Percentiles rank a stretch among this genome's conserved stretches.
These are phyloP conservation scores for Aspergillus sp. DNA, from an alignment of 2,329 filamentous ascomycete species.

Conservation along the genomic window DNA sequence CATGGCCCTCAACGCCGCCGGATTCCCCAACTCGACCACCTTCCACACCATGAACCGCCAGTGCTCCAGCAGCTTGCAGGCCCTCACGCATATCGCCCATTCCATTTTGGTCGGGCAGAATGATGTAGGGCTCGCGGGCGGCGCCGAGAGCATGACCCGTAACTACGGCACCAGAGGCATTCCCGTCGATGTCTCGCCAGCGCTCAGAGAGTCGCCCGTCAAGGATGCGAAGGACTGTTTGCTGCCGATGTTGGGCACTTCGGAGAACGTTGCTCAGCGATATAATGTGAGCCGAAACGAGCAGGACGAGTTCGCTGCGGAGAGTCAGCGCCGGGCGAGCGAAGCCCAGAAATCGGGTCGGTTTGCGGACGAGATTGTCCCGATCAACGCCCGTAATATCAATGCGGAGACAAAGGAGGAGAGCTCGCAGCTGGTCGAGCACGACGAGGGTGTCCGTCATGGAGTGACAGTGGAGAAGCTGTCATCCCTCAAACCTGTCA, in stretches of 20 bases:
- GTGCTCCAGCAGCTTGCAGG: conserved; percentile 89
- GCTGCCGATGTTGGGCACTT: conserved; percentile 91
- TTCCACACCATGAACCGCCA: conserved; percentile 81
- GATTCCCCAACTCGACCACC: conserved; percentile 76
- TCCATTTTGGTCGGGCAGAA: conserved; percentile 69
- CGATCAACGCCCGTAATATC: conserved; percentile 69
- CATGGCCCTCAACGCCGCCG: conserved; percentile 74
- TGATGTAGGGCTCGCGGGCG: conserved; percentile 75
- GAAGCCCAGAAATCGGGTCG: conserved; percentile 73
- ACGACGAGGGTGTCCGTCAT: conserved; percentile 76
- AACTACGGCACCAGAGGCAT: conserved; percentile 17
- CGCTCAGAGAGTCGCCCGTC: conserved; percentile 10
- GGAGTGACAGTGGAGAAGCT: conserved; percentile 75
- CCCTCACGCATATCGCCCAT: conserved; percentile 82
- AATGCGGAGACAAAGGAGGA: conserved; percentile 66
- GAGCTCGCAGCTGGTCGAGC: conserved; percentile 45
- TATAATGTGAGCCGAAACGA: conserved; percentile 68
- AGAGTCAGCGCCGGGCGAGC: conserved; percentile 77
- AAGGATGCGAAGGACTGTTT: conserved; percentile 71
- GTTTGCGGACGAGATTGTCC: conserved; percentile 84
- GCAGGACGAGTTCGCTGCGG: conserved; percentile 74
- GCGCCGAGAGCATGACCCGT: conserved; percentile 73
- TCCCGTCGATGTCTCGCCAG: conserved; percentile 15
- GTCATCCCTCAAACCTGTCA: conserved; percentile 72
- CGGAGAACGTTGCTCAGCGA: conserved; percentile 82